These are phyloP conservation scores for Fusarium pseudonygamai DNA, from an alignment of 2,329 filamentous ascomycete species.

Conservation along the genomic window DNA sequence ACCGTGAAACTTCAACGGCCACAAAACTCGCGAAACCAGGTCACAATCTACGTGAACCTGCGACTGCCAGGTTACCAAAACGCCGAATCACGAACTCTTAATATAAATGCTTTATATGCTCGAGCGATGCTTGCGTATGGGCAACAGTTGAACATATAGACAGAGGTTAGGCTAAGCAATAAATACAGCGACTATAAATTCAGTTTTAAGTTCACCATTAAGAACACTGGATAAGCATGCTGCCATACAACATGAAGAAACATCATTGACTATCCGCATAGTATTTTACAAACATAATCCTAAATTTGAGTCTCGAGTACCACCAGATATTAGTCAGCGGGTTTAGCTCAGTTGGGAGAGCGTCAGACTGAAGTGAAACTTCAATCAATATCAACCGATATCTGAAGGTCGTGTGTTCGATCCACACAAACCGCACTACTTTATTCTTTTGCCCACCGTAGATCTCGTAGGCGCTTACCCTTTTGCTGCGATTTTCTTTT, in stretches of 20 bases:
- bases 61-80: accelerated
- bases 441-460: too few relatives aligned
- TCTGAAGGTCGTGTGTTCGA: slow-evolving; percentile 33
- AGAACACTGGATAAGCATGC: too few relatives aligned
- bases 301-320: accelerated
- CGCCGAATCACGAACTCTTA: neutral
- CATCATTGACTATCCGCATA: too few relatives aligned
- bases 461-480: too few relatives aligned
- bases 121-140: neutral
- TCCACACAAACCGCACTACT: slow-evolving; percentile 32
- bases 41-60: accelerated
- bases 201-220: too few relatives aligned
- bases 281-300: too few relatives aligned
- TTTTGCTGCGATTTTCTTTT: too few relatives aligned
- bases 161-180: too few relatives aligned
- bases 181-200: too few relatives aligned
- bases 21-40: too few relatives aligned
- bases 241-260: too few relatives aligned
- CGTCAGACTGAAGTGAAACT: slow-evolving; percentile 30
- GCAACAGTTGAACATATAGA: too few relatives aligned
- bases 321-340: slow-evolving; percentile 11
- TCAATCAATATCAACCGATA: slow-evolving; percentile 16
- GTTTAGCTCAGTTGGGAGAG: slow-evolving; percentile 34
- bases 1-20: accelerated
- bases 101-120: neutral